These are phyloP conservation scores for Corchorus capsularis DNA, from an alignment of 345 rosid genomes.

Conservation along the genomic window DNA sequence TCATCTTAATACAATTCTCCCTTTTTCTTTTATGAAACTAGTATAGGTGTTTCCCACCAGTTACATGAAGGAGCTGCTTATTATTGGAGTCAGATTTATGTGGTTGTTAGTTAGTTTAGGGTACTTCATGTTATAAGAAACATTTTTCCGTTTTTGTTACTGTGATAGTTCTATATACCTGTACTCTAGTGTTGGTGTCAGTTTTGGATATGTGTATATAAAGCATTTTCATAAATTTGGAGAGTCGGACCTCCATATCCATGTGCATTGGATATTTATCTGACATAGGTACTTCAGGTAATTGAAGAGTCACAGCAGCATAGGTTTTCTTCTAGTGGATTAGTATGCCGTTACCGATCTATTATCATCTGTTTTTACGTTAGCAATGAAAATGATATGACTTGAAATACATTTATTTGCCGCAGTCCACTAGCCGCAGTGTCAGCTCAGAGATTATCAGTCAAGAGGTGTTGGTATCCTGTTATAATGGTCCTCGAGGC, in stretches of 20 bases:
- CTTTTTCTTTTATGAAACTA: background rate
- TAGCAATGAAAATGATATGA: background rate
- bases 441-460: constrained; percentile 65
- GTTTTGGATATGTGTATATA: no score
- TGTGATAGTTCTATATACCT: background rate
- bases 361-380: background rate
- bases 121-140: background rate
- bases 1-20: background rate
- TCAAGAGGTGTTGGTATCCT: constrained; percentile 78
- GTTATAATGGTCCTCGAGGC: constrained; percentile 75
- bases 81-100: background rate
- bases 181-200: no score
- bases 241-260: no score
- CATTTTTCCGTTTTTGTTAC: no score
- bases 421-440: constrained; percentile 70
- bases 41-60: background rate
- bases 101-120: background rate
- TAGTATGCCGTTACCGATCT: background rate
- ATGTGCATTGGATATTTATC: no score
- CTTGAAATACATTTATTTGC: background rate
- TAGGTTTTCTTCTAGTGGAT: background rate
- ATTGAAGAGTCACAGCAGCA: no score
- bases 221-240: no score
- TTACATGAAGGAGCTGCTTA: background rate
- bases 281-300: no score